Evolutionary conservation across 805 yeast species (phyloP), one percentile per base, ranked within the genome.

Genomic region (Candida yuanshanica): DNA sequence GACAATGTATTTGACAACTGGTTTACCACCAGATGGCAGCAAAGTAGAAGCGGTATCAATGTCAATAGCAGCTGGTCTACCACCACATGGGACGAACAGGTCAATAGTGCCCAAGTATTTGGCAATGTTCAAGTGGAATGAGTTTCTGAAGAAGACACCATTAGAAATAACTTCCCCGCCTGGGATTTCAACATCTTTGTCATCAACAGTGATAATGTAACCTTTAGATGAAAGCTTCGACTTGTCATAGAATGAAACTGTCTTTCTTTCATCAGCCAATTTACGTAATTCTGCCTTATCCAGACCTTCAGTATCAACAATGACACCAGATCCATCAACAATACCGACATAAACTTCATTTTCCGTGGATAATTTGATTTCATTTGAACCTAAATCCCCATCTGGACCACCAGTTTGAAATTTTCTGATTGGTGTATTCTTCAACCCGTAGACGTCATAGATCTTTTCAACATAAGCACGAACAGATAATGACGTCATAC

Each of bases 331-430:
- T 18, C 99, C 99, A 64, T 91, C 99, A 37, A 91, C 93, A 37
- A 91, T 65, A 40, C 87, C 95, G 50, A 89, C 83, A 59, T 93
- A 93, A 36, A 68, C 73, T 68, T 91, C 99, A 45, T 80, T 77
- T 20, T 62, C 59, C 39, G 82, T 72, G 2, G 97, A 88, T 45
- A 91, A 74, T 51, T 87, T 71, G 55, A 91, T 93, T 68, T 91
- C 99, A 63, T 91, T 93, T 20, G 95, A 85, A 23, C 99, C 99
- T 52, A 91, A 72, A 65, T 91, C 99, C 58, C 99, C 99, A 64
- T 93, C 97, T 49, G 98, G 98, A 35, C 99, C 99, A 66, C 98
- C 99, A 41, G 97, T 93, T 70, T 91, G 99, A 57, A 93, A 71
- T 66, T 93, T 91, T 55, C 72, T 74, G 45, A 91, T 74, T 31